Evolutionary conservation across 192 early-diverging fungal species (phyloP).

Genomic region (Linnemannia schmuckeri): DNA sequence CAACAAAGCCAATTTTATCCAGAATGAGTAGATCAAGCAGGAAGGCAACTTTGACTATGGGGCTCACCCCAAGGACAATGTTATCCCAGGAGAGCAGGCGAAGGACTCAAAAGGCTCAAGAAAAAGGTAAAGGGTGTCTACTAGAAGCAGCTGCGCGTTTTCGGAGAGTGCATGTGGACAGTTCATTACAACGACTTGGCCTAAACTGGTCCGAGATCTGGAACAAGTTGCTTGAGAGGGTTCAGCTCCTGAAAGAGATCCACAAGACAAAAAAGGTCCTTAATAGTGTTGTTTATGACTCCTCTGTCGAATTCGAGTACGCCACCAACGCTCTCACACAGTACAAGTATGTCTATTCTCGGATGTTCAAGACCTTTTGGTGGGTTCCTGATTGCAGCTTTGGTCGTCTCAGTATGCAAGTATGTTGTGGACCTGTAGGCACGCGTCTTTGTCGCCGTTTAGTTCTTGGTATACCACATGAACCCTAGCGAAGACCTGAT

Average conservation of each 20-base stretch:
- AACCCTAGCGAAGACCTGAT: no score
- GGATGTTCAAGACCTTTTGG: constrained; percentile 78
- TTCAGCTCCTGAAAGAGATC: constrained; percentile 60
- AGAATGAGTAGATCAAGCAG: constrained; percentile 21
- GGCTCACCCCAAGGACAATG: constrained; percentile 51
- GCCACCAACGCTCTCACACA: constrained; percentile 61
- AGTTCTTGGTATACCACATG: constrained; percentile 34
- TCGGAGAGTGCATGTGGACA: constrained; percentile 30
- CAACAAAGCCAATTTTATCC: neutral
- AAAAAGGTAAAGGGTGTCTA: constrained; percentile 57
- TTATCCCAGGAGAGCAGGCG: constrained; percentile 19
- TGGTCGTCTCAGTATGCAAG: constrained; percentile 67
- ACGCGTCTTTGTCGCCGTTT: constrained; percentile 77
- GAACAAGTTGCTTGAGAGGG: constrained; percentile 66
- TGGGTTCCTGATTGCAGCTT: constrained; percentile 79
- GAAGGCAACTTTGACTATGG: constrained; percentile 39
- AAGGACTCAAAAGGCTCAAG: constrained; percentile 45
- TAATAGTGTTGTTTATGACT: constrained; percentile 1
- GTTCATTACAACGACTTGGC: constrained; percentile 29
- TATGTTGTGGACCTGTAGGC: constrained; percentile 71
- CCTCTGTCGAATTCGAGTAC: constrained; percentile 55
- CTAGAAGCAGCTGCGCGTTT: constrained; percentile 57
- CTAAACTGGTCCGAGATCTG: constrained; percentile 82
- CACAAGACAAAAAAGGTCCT: constrained; percentile 48
- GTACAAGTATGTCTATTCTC: constrained; percentile 66